These are phyloP conservation scores for Mycothermus thermophilus DNA, from an alignment of 495 filamentous ascomycete genomes.

Conservation along the genomic window DNA sequence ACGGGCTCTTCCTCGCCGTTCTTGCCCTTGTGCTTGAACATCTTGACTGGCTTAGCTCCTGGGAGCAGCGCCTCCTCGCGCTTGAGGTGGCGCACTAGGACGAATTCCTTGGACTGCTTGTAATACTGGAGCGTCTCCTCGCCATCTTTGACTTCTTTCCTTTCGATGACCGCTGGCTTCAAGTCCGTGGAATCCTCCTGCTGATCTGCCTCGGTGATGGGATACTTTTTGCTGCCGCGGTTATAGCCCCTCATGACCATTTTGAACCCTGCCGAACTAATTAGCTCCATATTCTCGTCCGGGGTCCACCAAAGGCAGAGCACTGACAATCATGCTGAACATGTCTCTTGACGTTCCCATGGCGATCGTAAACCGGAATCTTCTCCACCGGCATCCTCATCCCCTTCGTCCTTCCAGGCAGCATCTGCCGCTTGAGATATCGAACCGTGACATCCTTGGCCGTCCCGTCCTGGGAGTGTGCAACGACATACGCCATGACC, in stretches of 20 bases:
- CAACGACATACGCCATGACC: conserved; percentile 83
- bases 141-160: conserved; percentile 55
- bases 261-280: too few species aligned
- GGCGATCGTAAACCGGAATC: conserved; percentile 57
- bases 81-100: conserved; percentile 75
- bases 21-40: conserved; percentile 54
- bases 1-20: conserved; percentile 68
- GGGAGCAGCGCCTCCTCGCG: conserved; percentile 81
- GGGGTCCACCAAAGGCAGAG: too few species aligned
- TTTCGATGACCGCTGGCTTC: conserved; percentile 53
- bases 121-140: conserved; percentile 76
- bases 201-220: conserved; percentile 55
- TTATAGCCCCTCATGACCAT: conserved; percentile 58
- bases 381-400: conserved; percentile 63
- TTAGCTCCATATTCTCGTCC: too few species aligned
- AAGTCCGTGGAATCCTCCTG: conserved; percentile 66
- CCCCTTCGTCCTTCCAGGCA: conserved; percentile 87
- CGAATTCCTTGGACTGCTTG: conserved; percentile 71
- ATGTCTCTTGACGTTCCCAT: conserved; percentile 55
- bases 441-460: conserved; percentile 92
- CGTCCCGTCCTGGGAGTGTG: conserved; percentile 68
- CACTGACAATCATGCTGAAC: conserved; percentile 70
- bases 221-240: conserved; percentile 37
- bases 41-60: conserved; percentile 53
- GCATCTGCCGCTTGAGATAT: conserved; percentile 70